phyloP scores from a whole-genome alignment of 2,329 filamentous ascomycete species.

The Fonsecaea pedrosoi region DNA sequence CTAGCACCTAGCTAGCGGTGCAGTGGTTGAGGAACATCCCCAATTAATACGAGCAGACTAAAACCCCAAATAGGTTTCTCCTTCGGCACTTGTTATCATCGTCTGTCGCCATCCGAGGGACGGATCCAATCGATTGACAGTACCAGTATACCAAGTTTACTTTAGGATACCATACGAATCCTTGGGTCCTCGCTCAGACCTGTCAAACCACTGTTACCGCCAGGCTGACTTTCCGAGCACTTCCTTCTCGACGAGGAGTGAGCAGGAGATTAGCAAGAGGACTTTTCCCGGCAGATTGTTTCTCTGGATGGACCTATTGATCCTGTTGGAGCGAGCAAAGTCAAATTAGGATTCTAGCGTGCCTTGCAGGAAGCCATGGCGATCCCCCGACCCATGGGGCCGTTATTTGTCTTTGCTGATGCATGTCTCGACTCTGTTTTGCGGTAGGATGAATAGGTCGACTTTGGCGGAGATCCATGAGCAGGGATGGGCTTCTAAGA shows the following conservation, averaged over 20 bases:
- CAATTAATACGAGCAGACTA: neutral
- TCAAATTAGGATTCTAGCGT: neutral
- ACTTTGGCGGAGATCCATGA: neutral
- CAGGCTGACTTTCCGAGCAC: slow-evolving; percentile 17
- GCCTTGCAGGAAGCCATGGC: neutral
- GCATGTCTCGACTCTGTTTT: neutral
- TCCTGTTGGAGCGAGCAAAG: neutral
- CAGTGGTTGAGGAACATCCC: neutral
- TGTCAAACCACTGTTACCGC: neutral
- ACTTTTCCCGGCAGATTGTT: neutral
- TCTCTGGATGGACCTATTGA: neutral
- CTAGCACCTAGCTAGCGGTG: neutral
- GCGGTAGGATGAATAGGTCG: neutral
- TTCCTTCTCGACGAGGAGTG: neutral
- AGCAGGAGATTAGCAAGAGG: neutral
- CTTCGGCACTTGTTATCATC: neutral
- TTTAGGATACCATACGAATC: neutral
- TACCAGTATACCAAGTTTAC: neutral
- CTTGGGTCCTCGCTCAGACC: neutral
- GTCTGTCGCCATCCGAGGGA: neutral
- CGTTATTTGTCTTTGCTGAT: neutral
- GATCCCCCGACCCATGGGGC: neutral
- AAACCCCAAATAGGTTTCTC: neutral
- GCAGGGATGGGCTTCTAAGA: neutral
- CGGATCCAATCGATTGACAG: neutral